Evolutionary conservation across 108 stramenopile species (phyloP).

Genomic region (Nitzschia sp.): DNA sequence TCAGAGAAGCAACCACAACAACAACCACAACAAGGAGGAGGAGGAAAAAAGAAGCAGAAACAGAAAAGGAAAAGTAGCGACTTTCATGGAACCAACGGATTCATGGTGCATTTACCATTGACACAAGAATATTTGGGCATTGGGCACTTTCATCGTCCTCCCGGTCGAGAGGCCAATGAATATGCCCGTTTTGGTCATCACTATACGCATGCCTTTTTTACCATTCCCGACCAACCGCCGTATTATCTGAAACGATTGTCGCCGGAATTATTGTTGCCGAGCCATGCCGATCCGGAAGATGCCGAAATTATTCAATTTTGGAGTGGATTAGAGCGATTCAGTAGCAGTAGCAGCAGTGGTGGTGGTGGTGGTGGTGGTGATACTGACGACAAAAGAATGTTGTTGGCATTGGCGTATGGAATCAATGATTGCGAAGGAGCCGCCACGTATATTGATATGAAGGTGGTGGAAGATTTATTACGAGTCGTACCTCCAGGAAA

Average conservation of each 20-base stretch:
- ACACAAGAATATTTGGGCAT: slow-evolving; percentile 75
- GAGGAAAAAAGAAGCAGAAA: slow-evolving; percentile 11
- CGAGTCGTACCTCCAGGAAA: slow-evolving; percentile 45
- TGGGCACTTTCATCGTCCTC: slow-evolving; percentile 85
- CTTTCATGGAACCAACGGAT: slow-evolving; percentile 85
- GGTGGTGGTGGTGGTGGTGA: too few species aligned
- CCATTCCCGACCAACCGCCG: slow-evolving; percentile 30
- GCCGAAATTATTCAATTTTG: slow-evolving; percentile 87
- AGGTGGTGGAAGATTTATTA: slow-evolving; percentile 30
- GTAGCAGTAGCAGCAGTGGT: slow-evolving; percentile 37
- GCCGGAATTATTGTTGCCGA: slow-evolving; percentile 70
- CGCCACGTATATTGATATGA: slow-evolving; percentile 24
- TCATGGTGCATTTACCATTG: slow-evolving; percentile 65
- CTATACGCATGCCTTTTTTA: slow-evolving; percentile 72
- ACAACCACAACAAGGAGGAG: neutral
- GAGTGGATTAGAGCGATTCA: slow-evolving; percentile 66
- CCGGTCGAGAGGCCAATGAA: slow-evolving; percentile 55
- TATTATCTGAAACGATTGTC: slow-evolving; percentile 62
- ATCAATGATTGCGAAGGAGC: slow-evolving; percentile 77
- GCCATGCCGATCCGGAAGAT: slow-evolving; percentile 34
- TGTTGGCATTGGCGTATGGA: slow-evolving; percentile 46
- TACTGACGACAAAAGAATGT: neutral
- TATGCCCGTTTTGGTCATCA: slow-evolving; percentile 88
- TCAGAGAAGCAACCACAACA: neutral
- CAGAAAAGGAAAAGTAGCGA: slow-evolving; percentile 35